These are phyloP conservation scores for Sherardia arvensis DNA, from an alignment of 257 asterid genomes.

Conservation along the genomic window DNA sequence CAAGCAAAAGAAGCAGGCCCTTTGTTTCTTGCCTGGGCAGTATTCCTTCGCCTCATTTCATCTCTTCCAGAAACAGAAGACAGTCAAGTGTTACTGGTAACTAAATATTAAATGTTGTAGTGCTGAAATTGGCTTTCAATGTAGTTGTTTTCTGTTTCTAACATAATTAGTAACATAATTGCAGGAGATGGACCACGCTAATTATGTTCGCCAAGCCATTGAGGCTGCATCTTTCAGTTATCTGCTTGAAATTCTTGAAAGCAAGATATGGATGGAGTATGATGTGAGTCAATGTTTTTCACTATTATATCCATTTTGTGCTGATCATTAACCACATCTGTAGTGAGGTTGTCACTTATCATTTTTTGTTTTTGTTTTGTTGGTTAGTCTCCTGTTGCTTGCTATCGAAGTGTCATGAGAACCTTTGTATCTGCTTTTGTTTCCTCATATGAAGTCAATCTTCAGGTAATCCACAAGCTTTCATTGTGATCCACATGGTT, in stretches of 20 bases:
- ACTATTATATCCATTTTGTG: slow-evolving; percentile 5
- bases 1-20: slow-evolving; percentile 81
- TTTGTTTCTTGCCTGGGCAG: slow-evolving; percentile 89
- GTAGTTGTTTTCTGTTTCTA: slow-evolving; percentile 6
- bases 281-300: slow-evolving; percentile 50
- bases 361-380: slow-evolving; percentile 13
- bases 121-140: slow-evolving; percentile 6
- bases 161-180: slow-evolving; percentile 12
- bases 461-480: slow-evolving; percentile 56
- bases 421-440: slow-evolving; percentile 80
- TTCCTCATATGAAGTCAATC: slow-evolving; percentile 83
- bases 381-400: slow-evolving; percentile 66
- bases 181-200: slow-evolving; percentile 84
- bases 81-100: slow-evolving; percentile 53
- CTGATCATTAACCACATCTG: background rate
- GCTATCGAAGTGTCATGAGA: slow-evolving; percentile 72
- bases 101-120: slow-evolving; percentile 15
- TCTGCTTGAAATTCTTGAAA: slow-evolving; percentile 69
- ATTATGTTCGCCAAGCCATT: slow-evolving; percentile 87
- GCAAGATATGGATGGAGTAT: slow-evolving; percentile 56
- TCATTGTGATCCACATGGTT: background rate
- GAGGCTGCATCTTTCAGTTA: slow-evolving; percentile 65
- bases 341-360: slow-evolving; percentile 2
- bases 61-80: slow-evolving; percentile 78
- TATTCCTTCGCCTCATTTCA: slow-evolving; percentile 75